These are phyloP conservation scores for Antitrichia curtipendula DNA, from an alignment of 225 moss, liverwort and hornwort species.

Conservation along the genomic window DNA sequence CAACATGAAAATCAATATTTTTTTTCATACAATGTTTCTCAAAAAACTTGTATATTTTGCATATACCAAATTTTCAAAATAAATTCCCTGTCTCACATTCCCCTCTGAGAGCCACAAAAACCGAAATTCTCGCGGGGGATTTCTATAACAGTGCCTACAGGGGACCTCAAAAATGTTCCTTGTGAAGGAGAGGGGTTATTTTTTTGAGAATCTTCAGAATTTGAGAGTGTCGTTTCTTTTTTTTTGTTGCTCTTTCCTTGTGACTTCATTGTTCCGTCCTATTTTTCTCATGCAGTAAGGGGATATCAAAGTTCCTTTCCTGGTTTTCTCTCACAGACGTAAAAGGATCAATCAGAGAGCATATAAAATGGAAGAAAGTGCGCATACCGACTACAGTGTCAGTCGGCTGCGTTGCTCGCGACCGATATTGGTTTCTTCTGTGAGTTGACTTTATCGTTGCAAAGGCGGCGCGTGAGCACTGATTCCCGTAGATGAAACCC, in stretches of 20 bases:
- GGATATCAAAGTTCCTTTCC: not conserved
- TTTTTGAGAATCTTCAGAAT: not conserved
- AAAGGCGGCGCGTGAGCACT: too few species aligned
- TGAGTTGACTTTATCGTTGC: not conserved
- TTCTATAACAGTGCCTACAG: too few species aligned
- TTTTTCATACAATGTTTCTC: too few species aligned
- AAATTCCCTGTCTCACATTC: too few species aligned
- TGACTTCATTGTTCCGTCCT: not conserved
- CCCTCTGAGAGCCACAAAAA: too few species aligned
- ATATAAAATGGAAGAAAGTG: not conserved
- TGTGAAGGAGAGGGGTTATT: too few species aligned
- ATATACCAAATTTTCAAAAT: too few species aligned
- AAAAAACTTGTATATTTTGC: too few species aligned
- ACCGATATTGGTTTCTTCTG: not conserved
- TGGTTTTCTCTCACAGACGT: not conserved
- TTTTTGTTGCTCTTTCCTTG: not conserved
- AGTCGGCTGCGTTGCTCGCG: not conserved
- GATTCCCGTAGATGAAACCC: not conserved
- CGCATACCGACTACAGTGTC: not conserved
- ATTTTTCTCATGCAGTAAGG: not conserved
- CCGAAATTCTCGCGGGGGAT: too few species aligned
- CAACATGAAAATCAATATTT: too few species aligned
- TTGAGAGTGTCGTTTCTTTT: not conserved
- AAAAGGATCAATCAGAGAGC: not conserved
- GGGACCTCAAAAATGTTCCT: too few species aligned